phyloP scores from a whole-genome alignment of 345 rosid species.

The Aquilaria sinensis region DNA sequence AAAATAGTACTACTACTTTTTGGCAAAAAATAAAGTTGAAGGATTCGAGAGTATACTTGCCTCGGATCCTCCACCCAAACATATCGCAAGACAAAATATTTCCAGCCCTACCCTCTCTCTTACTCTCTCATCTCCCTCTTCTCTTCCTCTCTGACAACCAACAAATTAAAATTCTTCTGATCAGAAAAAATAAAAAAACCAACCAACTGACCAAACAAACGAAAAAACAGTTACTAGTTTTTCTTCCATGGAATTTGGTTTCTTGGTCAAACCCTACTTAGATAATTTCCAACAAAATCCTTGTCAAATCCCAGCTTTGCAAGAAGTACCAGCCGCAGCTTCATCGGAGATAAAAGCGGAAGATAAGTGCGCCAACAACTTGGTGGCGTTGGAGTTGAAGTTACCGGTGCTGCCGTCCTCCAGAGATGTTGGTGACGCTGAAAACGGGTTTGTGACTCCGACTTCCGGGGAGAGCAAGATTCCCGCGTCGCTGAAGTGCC shows the following conservation, averaged over 20 bases:
- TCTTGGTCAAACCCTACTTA: constrained; percentile 25
- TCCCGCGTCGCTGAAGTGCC: constrained; percentile 30
- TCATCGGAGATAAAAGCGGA: constrained; percentile 13
- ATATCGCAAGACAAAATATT: constrained; percentile 13
- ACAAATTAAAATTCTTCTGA: constrained; percentile 25
- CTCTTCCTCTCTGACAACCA: constrained; percentile 9
- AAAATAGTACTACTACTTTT: background rate
- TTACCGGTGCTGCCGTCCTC: constrained; percentile 24
- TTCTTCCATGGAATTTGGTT: constrained; percentile 34
- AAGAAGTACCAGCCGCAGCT: constrained; percentile 6
- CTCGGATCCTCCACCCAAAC: constrained; percentile 82
- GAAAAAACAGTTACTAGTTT: constrained; percentile 25
- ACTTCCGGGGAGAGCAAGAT: constrained; percentile 40
- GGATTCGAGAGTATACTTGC: constrained; percentile 21
- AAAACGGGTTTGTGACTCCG: constrained; percentile 55
- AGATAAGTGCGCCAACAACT: constrained; percentile 17
- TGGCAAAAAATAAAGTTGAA: constrained; percentile 5
- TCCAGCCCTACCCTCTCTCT: constrained; percentile 3
- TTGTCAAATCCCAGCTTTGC: constrained; percentile 21
- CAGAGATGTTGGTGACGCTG: constrained; percentile 19
- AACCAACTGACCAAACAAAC: constrained; percentile 3
- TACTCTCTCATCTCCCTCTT: constrained; percentile 16
- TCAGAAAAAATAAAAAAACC: constrained; percentile 13
- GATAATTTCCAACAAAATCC: constrained; percentile 21
- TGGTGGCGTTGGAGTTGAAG: constrained; percentile 29